These are phyloP conservation scores for Cucurbita moschata DNA, from an alignment of 306 rosid genomes.

Conservation along the genomic window DNA sequence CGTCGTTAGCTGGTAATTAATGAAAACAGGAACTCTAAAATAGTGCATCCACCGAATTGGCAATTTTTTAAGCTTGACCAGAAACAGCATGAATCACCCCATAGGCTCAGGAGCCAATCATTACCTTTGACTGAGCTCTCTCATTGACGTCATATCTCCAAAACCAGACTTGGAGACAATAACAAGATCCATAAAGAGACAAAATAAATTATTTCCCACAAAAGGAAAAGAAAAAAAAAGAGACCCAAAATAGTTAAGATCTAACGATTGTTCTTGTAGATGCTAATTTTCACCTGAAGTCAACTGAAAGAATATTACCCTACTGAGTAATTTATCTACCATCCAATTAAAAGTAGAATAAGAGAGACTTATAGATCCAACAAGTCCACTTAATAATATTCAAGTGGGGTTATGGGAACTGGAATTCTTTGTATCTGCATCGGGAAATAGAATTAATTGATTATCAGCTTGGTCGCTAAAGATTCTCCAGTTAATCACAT, in stretches of 20 bases:
- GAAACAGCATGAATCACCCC: conserved; percentile 5
- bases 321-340: background rate
- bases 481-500: conserved; percentile 4
- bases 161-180: background rate
- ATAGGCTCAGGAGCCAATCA: background rate
- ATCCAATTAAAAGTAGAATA: background rate
- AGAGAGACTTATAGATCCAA: background rate
- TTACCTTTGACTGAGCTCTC: background rate
- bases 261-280: background rate
- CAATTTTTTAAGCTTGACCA: background rate
- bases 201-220: background rate
- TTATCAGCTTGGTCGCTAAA: background rate
- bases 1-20: background rate
- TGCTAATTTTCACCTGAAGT: background rate
- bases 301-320: background rate
- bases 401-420: background rate
- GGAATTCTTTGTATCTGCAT: background rate
- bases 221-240: background rate
- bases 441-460: background rate
- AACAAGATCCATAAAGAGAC: background rate
- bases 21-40: background rate
- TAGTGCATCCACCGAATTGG: background rate
- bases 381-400: background rate
- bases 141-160: background rate
- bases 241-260: background rate